These are phyloP conservation scores for Syzygium aromaticum DNA, from an alignment of 345 rosid species.

Conservation along the genomic window DNA sequence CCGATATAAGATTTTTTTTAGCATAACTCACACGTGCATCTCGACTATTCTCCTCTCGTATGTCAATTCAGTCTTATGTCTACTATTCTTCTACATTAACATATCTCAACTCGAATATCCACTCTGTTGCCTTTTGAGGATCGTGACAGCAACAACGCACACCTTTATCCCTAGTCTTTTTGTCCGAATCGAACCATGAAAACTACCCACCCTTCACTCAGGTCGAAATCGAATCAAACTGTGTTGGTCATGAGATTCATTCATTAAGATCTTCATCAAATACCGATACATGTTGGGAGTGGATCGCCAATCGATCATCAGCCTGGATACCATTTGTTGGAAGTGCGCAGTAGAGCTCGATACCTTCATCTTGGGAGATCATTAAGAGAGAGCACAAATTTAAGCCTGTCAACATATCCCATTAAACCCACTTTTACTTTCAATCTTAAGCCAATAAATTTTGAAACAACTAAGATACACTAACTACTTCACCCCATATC, in stretches of 20 bases:
- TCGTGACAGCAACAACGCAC: rapidly evolving
- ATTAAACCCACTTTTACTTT: rapidly evolving
- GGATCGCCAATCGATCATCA: rapidly evolving
- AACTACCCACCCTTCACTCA: too few relatives aligned
- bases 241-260: not conserved
- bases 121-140: not conserved
- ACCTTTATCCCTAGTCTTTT: not conserved
- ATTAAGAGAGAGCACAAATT: not conserved
- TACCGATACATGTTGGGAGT: not conserved
- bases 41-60: too few relatives aligned
- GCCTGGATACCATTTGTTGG: not conserved
- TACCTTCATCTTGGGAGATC: not conserved
- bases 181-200: too few relatives aligned
- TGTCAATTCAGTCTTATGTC: too few relatives aligned
- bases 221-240: not conserved
- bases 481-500: too few relatives aligned
- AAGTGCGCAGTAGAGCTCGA: rapidly evolving
- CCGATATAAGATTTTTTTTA: too few relatives aligned
- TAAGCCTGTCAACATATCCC: too few relatives aligned
- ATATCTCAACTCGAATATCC: not conserved
- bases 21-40: too few relatives aligned
- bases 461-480: too few relatives aligned
- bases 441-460: too few relatives aligned
- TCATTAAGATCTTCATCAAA: not conserved
- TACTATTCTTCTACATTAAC: not conserved